Evolutionary conservation across 208 protist species (phyloP), one percentile per base, ranked within the genome.

Genomic region (Acanthamoeba healyi): DNA sequence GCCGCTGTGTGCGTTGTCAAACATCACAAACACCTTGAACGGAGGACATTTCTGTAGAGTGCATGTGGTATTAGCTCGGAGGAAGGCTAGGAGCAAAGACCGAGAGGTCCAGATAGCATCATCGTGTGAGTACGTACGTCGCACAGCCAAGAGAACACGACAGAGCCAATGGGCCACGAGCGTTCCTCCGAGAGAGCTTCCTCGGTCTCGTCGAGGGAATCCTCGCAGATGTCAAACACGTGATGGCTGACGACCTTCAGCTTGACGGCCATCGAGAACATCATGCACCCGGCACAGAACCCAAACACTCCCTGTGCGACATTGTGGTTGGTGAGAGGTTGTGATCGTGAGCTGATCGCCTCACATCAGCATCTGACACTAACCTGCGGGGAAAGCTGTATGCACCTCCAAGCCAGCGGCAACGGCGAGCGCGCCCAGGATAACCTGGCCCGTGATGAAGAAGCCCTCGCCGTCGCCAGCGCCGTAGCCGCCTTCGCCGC

Each of bases 331-430:
- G n/a, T n/a, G n/a, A n/a, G n/a, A n/a, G n/a, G n/a, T n/a, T n/a
- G n/a, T n/a, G n/a, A n/a, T n/a, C n/a, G n/a, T n/a, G n/a, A n/a
- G n/a, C n/a, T n/a, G n/a, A n/a, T n/a, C n/a, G n/a, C n/a, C n/a
- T n/a, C n/a, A n/a, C n/a, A n/a, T n/a, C n/a, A n/a, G n/a, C n/a
- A n/a, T n/a, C n/a, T n/a, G n/a, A n/a, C n/a, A n/a, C n/a, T n/a
- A n/a, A n/a, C n/a, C n/a, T n/a, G n/a, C n/a, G n/a, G 29, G 34
- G 65, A 4, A 72, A 26, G 34, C 1, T 42, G 38, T 56, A n/a
- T n/a, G n/a, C n/a, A 19, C 74, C 87, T 95, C 94, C 86, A 95
- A n/a, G 36, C 84, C 84, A 14, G 94, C 94, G 14, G 94, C 94
- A 10, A 65, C 29, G 6, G 65, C 17, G 4, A 95, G 51, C 4